These are phyloP conservation scores for Zea mays DNA, from an alignment of 176 grass and related monocot species.

Conservation along the genomic window Zm-B73-REFERENCE-NAM-5.0 NC_050097.1:7089501-7090000, in stretches of 20 bases:
- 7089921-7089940: constrained; percentile 70
- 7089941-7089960: constrained; percentile 53
- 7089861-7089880: constrained; percentile 93
- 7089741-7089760: constrained; percentile 35
- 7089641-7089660: constrained; percentile 87
- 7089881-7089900: constrained; percentile 78
- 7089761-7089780: constrained; percentile 59
- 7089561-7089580: constrained; percentile 94
- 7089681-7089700: constrained; percentile 80
- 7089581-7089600: constrained; percentile 85
- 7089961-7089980: constrained; percentile 49
- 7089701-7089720: constrained; percentile 75
- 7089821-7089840: constrained; percentile 85
- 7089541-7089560: constrained; percentile 90
- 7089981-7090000: not conserved
- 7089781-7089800: constrained; percentile 59
- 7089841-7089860: constrained; percentile 59
- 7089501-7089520: constrained; percentile 80
- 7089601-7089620: constrained; percentile 87
- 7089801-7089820: constrained; percentile 70
- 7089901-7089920: constrained; percentile 72
- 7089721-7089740: constrained; percentile 56
- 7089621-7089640: constrained; percentile 78
- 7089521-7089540: constrained; percentile 88
- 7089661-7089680: constrained; percentile 66